Evolutionary conservation across 768 basidiomycete species (phyloP), one percentile per base, ranked within the genome.

Genomic region (Antrodiella citrinella): DNA sequence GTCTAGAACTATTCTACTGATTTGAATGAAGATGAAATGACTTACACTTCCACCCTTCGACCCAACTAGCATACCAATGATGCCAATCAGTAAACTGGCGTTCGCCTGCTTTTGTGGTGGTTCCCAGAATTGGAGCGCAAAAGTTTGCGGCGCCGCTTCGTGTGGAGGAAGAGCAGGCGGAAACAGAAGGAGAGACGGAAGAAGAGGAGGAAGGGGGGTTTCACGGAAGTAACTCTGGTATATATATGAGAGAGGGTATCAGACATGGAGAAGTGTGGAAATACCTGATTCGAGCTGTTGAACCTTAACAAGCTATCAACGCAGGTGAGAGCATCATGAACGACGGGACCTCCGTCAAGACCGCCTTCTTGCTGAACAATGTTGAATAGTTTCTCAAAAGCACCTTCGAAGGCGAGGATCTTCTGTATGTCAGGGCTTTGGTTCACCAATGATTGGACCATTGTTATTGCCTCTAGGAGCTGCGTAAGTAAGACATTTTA

Each of bases 91-190:
- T n/a, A 92, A 68, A 0, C 77, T 74, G 1, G 84, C 81, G 60
- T 96, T 97, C 20, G 77, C 67, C n/a, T 77, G 68, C 66, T 98
- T 99, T 64, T 92, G 61, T 18, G 50, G 88, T 39, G 82, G 77
- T 56, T 94, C 91, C 96, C 96, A 99, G 66, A 92, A 92, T 63
- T 99, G 96, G 42, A 97, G 69, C 1, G 93, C 86, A 66, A 97
- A 98, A 54, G 90, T 86, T 63, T 96, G 90, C 1, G 84, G 87
- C n/a, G 77, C 75, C 4, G 71, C 59, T 48, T 79, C 76, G 49
- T 77, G 74, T 21, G 77, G 64, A 25, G 77, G 76, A 1, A 88
- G 65, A 43, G 72, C 75, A 23, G 80, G 74, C 24, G 85, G 87
- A 65, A 84, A 92, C 43, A 80, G 81, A 41, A 86, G 74, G 20